These are phyloP conservation scores for Dictyophora rubrovolvata DNA, from an alignment of 768 basidiomycete species.

Conservation along the genomic window DNA sequence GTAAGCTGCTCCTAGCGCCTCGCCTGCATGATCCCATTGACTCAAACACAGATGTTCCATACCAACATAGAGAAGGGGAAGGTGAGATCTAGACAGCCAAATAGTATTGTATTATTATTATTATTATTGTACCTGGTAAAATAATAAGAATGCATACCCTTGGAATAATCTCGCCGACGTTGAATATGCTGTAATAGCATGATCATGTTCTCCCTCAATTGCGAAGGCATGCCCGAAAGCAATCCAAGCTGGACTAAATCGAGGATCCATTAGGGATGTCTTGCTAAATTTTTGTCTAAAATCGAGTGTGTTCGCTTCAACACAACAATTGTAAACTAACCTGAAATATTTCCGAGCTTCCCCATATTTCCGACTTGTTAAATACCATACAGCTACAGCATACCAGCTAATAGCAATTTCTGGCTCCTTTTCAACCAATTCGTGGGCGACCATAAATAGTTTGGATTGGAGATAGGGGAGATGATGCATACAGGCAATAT, in stretches of 20 bases:
- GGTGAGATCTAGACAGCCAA: slow-evolving; percentile 64
- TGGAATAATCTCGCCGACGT: slow-evolving; percentile 93
- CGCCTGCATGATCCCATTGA: slow-evolving; percentile 72
- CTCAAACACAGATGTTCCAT: slow-evolving; percentile 96
- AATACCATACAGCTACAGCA: slow-evolving; percentile 96
- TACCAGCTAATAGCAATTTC: slow-evolving; percentile 95
- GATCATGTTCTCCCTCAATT: slow-evolving; percentile 95
- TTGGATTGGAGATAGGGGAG: slow-evolving; percentile 83
- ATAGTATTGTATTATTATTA: background rate
- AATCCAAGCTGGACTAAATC: slow-evolving; percentile 95
- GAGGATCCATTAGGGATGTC: slow-evolving; percentile 91
- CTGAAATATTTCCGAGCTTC: slow-evolving; percentile 94
- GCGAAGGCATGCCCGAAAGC: slow-evolving; percentile 98
- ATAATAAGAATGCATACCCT: slow-evolving; percentile 44
- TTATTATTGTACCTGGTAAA: too few relatives aligned
- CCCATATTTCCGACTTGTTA: slow-evolving; percentile 75
- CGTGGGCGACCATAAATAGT: slow-evolving; percentile 92
- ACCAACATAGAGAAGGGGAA: slow-evolving; percentile 91
- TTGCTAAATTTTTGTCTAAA: slow-evolving; percentile 45
- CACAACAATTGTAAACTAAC: slow-evolving; percentile 29
- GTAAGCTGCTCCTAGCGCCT: slow-evolving; percentile 76
- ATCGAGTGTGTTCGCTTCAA: background rate
- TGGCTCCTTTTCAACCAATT: slow-evolving; percentile 89
- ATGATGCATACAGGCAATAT: slow-evolving; percentile 98
- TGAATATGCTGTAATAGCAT: slow-evolving; percentile 96